Evolutionary conservation across 177 flowering plant genomes (phyloP).

Genomic region (Vitis hybrid): DNA sequence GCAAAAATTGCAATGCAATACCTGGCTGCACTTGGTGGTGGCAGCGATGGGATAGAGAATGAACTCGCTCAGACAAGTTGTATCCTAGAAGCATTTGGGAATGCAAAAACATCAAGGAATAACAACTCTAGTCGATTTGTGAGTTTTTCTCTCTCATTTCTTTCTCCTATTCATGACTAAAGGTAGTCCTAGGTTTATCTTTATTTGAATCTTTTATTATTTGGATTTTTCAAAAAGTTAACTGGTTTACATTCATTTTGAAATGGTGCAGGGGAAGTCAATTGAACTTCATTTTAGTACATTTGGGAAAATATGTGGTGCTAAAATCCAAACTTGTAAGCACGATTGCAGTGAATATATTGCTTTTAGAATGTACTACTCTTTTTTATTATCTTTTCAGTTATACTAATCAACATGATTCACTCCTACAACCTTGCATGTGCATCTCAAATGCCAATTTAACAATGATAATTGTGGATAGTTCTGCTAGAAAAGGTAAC

Average conservation of each 20-base stretch:
- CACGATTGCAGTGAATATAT: constrained; percentile 1
- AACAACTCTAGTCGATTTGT: constrained; percentile 94
- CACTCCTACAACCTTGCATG: constrained; percentile 12
- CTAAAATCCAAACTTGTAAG: constrained; percentile 90
- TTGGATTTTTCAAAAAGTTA: not conserved
- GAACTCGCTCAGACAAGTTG: constrained; percentile 66
- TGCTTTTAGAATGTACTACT: not conserved
- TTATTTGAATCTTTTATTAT: not conserved
- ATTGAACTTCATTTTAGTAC: constrained; percentile 76
- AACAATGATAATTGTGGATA: constrained; percentile 24
- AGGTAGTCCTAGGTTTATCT: not conserved
- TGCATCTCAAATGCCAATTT: constrained; percentile 14
- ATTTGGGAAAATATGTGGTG: constrained; percentile 74
- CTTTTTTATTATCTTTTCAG: not conserved
- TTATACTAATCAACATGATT: constrained; percentile 26
- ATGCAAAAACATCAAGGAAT: constrained; percentile 89
- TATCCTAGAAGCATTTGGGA: constrained; percentile 97
- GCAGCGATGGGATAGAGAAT: constrained; percentile 51
- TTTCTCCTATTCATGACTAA: not conserved
- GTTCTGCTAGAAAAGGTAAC: constrained; percentile 92
- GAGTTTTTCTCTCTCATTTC: constrained; percentile 25
- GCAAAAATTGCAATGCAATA: constrained; percentile 85
- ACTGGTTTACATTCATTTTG: not conserved
- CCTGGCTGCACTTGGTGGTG: constrained; percentile 80
- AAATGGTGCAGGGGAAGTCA: constrained; percentile 73